Conservation (phyloP, 176 grass and related monocot species). For the Bromus sterilis region DNA sequence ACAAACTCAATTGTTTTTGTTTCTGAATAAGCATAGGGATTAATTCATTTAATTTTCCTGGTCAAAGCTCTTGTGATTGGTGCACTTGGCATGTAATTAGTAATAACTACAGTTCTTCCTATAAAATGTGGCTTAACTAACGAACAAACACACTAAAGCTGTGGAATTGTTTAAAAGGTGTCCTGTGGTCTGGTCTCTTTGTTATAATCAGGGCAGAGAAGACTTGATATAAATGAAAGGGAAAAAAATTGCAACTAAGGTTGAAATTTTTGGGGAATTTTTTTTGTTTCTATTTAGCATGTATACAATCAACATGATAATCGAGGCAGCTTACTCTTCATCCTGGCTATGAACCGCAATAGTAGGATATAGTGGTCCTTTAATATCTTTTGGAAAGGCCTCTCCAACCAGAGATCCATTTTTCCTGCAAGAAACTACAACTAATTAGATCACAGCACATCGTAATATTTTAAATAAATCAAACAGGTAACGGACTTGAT, state of each 20-base stretch:
- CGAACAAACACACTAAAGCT: background rate
- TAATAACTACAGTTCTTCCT: background rate
- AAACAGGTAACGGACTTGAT: background rate
- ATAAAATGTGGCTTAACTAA: background rate
- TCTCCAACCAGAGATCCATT: constrained; percentile 81
- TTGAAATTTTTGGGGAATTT: background rate
- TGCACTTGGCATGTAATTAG: background rate
- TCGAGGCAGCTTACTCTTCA: constrained; percentile 62
- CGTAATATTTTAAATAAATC: background rate
- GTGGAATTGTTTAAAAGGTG: background rate
- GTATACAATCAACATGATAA: background rate
- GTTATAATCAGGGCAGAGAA: background rate
- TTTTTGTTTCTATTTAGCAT: background rate
- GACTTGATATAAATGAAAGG: background rate
- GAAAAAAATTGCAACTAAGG: background rate
- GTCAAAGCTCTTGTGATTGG: background rate
- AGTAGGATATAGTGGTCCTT: constrained; percentile 70
- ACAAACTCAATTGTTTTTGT: background rate
- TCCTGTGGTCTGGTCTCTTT: background rate
- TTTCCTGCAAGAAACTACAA: constrained; percentile 48
- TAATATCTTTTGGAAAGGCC: constrained; percentile 66
- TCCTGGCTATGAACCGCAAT: constrained; percentile 86
- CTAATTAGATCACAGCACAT: background rate
- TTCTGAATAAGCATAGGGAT: background rate
- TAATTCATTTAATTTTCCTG: background rate